Evolutionary conservation across 1,284 basidiomycete species (phyloP).

Genomic region (Trametes sp.): DNA sequence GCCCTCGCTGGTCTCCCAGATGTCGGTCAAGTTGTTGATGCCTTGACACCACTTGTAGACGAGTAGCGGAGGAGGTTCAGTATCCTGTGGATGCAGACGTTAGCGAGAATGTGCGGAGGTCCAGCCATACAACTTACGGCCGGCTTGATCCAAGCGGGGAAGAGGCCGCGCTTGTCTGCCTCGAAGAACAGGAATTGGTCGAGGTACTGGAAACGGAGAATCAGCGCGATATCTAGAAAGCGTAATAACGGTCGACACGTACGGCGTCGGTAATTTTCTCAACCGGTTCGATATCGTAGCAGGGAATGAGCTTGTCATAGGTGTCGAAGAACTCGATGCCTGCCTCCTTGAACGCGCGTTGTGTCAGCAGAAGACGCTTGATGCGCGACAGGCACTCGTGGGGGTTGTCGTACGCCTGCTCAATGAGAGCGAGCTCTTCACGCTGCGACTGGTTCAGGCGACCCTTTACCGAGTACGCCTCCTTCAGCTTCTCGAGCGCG

Average conservation of each 20-base stretch:
- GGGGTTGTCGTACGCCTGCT: conserved; percentile 96
- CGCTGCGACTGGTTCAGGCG: conserved; percentile 96
- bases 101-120: not conserved
- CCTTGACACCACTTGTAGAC: conserved; percentile 99
- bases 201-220: conserved; percentile 66
- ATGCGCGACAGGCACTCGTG: conserved; percentile 95
- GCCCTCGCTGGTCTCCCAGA: conserved; percentile 97
- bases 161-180: conserved; percentile 96
- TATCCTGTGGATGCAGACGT: conserved; percentile 62
- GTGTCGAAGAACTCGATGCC: conserved; percentile 97
- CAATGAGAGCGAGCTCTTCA: conserved; percentile 94
- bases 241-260: conserved; percentile 38
- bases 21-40: conserved; percentile 91
- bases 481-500: conserved; percentile 95
- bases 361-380: conserved; percentile 93
- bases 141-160: conserved; percentile 98
- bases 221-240: conserved; percentile 27
- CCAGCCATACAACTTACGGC: conserved; percentile 52
- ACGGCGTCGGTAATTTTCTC: conserved; percentile 98
- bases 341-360: conserved; percentile 96
- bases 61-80: conserved; percentile 93
- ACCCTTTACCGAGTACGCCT: conserved; percentile 97
- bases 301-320: conserved; percentile 97
- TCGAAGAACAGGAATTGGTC: conserved; percentile 92
- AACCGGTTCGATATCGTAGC: conserved; percentile 97